Base-by-base conservation (phyloP, 1,139 yeast species). In the Casaregolazyma lundiana region DNA sequence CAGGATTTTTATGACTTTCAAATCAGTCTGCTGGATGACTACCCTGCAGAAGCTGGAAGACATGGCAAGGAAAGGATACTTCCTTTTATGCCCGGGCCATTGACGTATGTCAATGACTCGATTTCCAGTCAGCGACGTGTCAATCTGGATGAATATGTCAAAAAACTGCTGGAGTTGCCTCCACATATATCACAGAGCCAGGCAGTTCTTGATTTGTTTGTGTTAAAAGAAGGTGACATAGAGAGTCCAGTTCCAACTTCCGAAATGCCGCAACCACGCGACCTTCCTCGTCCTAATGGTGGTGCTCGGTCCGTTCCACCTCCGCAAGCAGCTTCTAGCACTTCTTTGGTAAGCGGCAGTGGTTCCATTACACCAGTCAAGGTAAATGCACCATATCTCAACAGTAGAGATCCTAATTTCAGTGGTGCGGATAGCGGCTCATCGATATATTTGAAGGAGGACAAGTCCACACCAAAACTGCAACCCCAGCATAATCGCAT, bases 1-100 rank as follows among this genome's bases (percentile, higher is more conserved):
- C 97, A 92, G 64, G 98, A 94, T 68, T 94, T 94, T 64, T 92
- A 90, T 65, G 96, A 92, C 66, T 78, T 90, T 61, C 98, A 94
- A 64, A 92, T 90, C 44, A 80, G 77, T 53, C 71, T 94, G 44
- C 72, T 92, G 48, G 95, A 86, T 59, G 75, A 83, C 40, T 92
- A 86, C 70, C 97, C 97, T 2, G 81, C 75, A 53, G 98, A 92
- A 65, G 96, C 97, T 4, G 97, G 97, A 4, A 82, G 89, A 56
- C 80, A 83, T 41, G 88, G 84, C 64, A 79, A 80, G 54, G 75
- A 74, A 39, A 77, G 98, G 54, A 84, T 84, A 35, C 75, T 92
- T 51, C 98, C 99, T 3, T 88, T 85, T 53, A 90, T 94, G 62
- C 98, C 98, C 0, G 98, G 98, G 1, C 99, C 98, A 1, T 75